phyloP scores from a whole-genome alignment of 2,329 filamentous ascomycete genomes.

The Fusarium sarcochroum region DNA sequence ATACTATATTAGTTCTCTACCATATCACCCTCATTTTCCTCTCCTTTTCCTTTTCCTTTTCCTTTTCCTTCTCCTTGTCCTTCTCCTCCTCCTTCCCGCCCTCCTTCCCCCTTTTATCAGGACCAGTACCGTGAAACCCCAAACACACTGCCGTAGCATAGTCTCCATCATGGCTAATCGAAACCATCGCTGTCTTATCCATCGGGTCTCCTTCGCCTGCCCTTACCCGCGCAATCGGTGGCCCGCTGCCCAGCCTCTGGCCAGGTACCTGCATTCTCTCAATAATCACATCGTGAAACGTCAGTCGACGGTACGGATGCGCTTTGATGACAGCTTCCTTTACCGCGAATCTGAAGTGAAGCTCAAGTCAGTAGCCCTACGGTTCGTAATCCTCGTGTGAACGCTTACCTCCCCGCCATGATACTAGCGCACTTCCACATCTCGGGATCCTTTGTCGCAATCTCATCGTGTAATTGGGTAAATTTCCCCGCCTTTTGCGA shows the following conservation, averaged over 20 bases:
- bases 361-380: constrained; percentile 13
- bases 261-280: constrained; percentile 47
- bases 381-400: not conserved
- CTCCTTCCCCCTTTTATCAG: too few species aligned
- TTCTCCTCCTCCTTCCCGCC: too few species aligned
- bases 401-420: constrained; percentile 54
- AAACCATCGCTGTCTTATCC: constrained; percentile 75
- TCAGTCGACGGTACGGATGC: constrained; percentile 69
- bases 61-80: too few species aligned
- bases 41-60: too few species aligned
- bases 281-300: constrained; percentile 73
- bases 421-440: constrained; percentile 56
- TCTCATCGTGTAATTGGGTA: constrained; percentile 1
- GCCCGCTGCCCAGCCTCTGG: constrained; percentile 54
- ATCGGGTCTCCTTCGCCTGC: constrained; percentile 46
- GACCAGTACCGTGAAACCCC: constrained; percentile 51
- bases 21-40: too few species aligned
- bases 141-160: constrained; percentile 82
- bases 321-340: constrained; percentile 85
- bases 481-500: not conserved
- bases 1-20: too few species aligned
- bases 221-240: constrained; percentile 62
- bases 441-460: constrained; percentile 32
- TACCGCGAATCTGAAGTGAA: constrained; percentile 71
- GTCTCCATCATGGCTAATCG: constrained; percentile 89